Conservation (phyloP, 1,284 basidiomycete genomes). For the Cryptococcus sp. region DNA sequence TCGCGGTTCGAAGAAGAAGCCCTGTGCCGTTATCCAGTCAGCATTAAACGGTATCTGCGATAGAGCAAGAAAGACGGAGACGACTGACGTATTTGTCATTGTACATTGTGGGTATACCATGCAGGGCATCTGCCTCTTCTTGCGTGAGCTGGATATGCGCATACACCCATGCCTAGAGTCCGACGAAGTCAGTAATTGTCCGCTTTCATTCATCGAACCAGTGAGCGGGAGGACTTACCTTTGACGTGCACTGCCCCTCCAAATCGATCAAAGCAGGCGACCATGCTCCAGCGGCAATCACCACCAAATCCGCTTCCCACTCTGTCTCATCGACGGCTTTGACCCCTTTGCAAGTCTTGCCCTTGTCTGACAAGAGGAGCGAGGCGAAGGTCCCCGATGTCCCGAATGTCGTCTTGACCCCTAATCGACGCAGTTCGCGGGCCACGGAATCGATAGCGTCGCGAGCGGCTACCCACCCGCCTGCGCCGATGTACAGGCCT, state of each 20-base stretch:
- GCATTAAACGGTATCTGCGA: background rate
- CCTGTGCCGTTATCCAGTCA: constrained; percentile 7
- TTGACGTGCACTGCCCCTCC: constrained; percentile 49
- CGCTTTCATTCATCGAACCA: constrained; percentile 8
- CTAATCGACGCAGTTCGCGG: constrained; percentile 30
- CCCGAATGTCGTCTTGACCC: constrained; percentile 44
- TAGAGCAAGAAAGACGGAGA: too few relatives aligned
- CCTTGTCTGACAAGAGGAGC: constrained; percentile 28
- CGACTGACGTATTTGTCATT: constrained; percentile 18
- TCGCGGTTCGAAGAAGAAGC: constrained; percentile 40
- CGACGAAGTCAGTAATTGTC: constrained; percentile 10
- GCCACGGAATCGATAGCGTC: constrained; percentile 48
- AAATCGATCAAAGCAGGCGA: constrained; percentile 46
- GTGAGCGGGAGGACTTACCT: constrained; percentile 24
- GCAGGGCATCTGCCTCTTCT: constrained; percentile 41
- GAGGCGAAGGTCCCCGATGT: constrained; percentile 38
- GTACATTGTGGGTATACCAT: constrained; percentile 40
- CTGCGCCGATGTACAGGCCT: constrained; percentile 32
- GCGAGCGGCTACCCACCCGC: constrained; percentile 49
- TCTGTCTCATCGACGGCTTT: constrained; percentile 39
- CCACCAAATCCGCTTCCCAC: constrained; percentile 40
- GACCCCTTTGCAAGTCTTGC: constrained; percentile 36
- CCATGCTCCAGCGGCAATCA: constrained; percentile 53
- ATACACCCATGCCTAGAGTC: constrained; percentile 41
- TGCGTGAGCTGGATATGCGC: constrained; percentile 47